Percentiles rank a stretch among this genome's conserved stretches.
phyloP scores from a whole-genome alignment of 805 yeast genomes.

The Spathaspora sp. region DNA sequence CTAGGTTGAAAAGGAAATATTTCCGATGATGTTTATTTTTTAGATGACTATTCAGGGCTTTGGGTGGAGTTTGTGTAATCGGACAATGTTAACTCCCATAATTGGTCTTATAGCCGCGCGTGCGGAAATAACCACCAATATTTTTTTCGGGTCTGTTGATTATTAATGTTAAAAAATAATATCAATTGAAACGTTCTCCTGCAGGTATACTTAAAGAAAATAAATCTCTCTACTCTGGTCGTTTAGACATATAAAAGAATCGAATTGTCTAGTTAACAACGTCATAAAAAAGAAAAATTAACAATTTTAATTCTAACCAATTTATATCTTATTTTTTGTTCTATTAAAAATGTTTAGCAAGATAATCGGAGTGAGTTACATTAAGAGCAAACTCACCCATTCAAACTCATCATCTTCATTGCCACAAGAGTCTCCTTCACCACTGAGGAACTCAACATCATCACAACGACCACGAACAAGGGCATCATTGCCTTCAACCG shows the following conservation, averaged over 20 bases:
- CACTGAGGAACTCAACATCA: neutral
- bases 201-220: neutral
- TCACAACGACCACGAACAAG: neutral
- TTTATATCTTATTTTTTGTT: neutral
- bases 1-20: too few species aligned
- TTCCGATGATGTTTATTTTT: neutral
- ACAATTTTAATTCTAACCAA: neutral
- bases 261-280: neutral
- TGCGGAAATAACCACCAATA: neutral
- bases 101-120: neutral
- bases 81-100: neutral
- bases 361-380: neutral
- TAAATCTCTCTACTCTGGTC: neutral
- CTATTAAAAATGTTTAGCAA: neutral
- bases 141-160: neutral
- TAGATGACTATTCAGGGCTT: neutral
- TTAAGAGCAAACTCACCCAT: neutral
- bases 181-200: neutral
- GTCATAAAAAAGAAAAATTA: neutral
- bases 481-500: neutral
- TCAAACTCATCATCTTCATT: neutral
- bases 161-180: neutral
- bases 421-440: neutral
- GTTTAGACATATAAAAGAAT: neutral
- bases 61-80: neutral